Percentiles rank a stretch among this genome's conserved stretches.
Conservation (phyloP, 371 early-diverging fungal genomes). For the Thermomucor indicae-seudaticae region DNA sequence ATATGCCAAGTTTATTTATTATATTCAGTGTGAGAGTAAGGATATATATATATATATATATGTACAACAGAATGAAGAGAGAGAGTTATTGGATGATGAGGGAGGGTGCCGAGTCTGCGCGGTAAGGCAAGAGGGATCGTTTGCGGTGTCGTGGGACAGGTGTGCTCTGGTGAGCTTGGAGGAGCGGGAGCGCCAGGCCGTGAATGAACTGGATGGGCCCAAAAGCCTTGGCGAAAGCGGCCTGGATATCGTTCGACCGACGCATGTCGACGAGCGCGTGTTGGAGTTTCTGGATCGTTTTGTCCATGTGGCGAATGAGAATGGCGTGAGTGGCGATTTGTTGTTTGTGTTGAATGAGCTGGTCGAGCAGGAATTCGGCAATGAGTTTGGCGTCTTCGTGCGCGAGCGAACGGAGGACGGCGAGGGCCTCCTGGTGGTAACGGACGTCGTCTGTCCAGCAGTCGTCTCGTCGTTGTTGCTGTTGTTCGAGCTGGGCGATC, state of each 20-base stretch:
- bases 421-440: constrained; percentile 27
- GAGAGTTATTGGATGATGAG: too few relatives aligned
- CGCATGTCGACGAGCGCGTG: constrained; percentile 13
- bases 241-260: too few relatives aligned
- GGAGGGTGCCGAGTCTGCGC: too few relatives aligned
- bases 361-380: constrained; percentile 27
- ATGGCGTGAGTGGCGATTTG: constrained; percentile 4
- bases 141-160: neutral
- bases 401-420: constrained; percentile 24
- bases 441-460: constrained; percentile 19
- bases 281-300: constrained; percentile 4
- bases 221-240: too few relatives aligned
- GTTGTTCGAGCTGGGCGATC: constrained; percentile 4
- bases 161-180: neutral
- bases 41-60: too few relatives aligned
- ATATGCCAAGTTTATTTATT: too few relatives aligned
- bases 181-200: neutral
- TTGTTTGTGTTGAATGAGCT: constrained; percentile 21
- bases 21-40: too few relatives aligned
- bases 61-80: too few relatives aligned
- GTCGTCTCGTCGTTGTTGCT: constrained; percentile 6
- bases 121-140: neutral
- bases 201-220: neutral
- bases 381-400: constrained; percentile 26
- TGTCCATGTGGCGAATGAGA: constrained; percentile 8